A percentile compares a stretch with the other conserved stretches of the same genome.
These are phyloP conservation scores for Rhodotorula sp. DNA, from an alignment of 1,284 basidiomycete species.

Conservation along the genomic window DNA sequence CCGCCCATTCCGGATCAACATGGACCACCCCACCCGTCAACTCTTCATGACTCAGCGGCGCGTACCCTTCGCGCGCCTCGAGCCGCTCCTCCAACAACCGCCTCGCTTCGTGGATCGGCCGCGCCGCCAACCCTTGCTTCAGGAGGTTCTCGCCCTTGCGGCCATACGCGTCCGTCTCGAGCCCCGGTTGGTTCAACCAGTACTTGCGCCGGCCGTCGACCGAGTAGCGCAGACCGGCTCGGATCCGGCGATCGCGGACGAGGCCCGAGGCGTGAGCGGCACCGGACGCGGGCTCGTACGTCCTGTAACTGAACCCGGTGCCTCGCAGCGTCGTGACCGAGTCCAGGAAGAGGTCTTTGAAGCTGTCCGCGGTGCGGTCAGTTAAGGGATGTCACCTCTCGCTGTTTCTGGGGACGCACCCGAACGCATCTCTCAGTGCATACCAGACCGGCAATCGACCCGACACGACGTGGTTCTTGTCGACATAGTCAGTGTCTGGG, in stretches of 20 bases:
- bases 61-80: slow-evolving; percentile 63
- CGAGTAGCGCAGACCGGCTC: slow-evolving; percentile 85
- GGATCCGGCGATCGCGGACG: slow-evolving; percentile 75
- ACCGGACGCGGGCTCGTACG: slow-evolving; percentile 92
- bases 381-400: neutral
- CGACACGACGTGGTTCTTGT: slow-evolving; percentile 60
- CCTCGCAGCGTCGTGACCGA: slow-evolving; percentile 78
- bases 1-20: slow-evolving; percentile 49
- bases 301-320: slow-evolving; percentile 88
- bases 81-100: slow-evolving; percentile 55
- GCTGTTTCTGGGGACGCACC: slow-evolving; percentile 1
- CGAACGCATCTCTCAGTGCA: slow-evolving; percentile 68
- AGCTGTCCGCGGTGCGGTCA: slow-evolving; percentile 9
- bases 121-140: slow-evolving; percentile 19
- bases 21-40: slow-evolving; percentile 59
- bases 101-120: slow-evolving; percentile 51
- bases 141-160: slow-evolving; percentile 43
- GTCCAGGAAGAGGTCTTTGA: slow-evolving; percentile 78
- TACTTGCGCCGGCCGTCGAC: slow-evolving; percentile 69
- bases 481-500: slow-evolving; percentile 78
- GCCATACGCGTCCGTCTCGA: slow-evolving; percentile 5
- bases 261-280: slow-evolving; percentile 76
- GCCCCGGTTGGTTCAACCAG: slow-evolving; percentile 59
- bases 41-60: slow-evolving; percentile 69
- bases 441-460: slow-evolving; percentile 83